Base-by-base conservation (phyloP, 306 rosid species). In the Rosa persica region DNA sequence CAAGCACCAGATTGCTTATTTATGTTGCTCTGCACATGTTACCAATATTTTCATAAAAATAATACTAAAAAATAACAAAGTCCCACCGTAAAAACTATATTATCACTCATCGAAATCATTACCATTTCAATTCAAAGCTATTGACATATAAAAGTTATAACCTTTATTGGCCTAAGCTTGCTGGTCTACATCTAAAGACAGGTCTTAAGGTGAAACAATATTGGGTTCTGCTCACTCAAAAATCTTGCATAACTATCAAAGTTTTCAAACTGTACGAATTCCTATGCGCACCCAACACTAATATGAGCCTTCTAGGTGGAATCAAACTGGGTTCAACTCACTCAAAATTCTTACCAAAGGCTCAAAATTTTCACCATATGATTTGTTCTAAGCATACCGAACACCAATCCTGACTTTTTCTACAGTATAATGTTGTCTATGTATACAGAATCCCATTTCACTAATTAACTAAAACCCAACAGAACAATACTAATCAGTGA, bases 11-110 rank as follows among this genome's bases (percentile, higher is more conserved):
- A 71, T 42, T 84, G 92, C 85, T 83, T 90, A 80, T 67, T 81
- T 77, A 70, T 82, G 10, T 69, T 80, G 79, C 83, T 71, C 98
- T 94, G 89, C 84, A n/a, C n/a, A n/a, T n/a, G n/a, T n/a, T n/a
- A n/a, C n/a, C n/a, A n/a, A n/a, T n/a, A n/a, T n/a, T n/a, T 79
- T 62, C 47, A 58, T n/a, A 47, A 67, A 79, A 61, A 61, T 19
- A n/a, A 61, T 49, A 19, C 34, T 12, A n/a, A 5, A 52, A 2
- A 76, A 55, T 47, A 44, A 6, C 34, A 62, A 55, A 55, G 17
- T 54, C 20, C 74, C 60, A 43, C 46, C 17, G 15, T 22, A 48
- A 84, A 73, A 60, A 38, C 30, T 76, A 25, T 13, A 44, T 58
- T 15, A 64, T 34, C 54, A 61, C 20, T 42, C 55, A 44, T 22